A percentile compares a stretch with the other conserved stretches of the same genome.
Conservation (phyloP, 306 rosid species). For the Potentilla sterilis region DNA sequence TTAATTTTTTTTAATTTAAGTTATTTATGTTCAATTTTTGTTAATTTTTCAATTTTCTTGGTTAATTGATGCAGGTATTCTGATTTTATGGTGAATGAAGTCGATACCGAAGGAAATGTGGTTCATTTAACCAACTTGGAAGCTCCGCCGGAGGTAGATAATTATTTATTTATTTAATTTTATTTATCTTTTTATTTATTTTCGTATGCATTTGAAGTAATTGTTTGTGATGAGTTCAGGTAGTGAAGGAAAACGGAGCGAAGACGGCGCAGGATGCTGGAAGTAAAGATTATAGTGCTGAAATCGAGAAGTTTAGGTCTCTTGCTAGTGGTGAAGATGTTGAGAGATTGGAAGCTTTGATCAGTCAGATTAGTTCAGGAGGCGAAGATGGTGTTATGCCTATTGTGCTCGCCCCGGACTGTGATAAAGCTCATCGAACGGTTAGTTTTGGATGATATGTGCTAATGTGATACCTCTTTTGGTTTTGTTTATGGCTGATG, state of each 20-base stretch:
- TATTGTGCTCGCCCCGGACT: slow-evolving; percentile 66
- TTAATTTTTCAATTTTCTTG: slow-evolving; percentile 14
- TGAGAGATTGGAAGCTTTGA: slow-evolving; percentile 49
- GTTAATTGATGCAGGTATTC: slow-evolving; percentile 66
- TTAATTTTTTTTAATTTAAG: not conserved
- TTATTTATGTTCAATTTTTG: slow-evolving; percentile 1
- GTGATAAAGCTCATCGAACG: slow-evolving; percentile 79
- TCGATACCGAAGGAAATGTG: slow-evolving; percentile 67
- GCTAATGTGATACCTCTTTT: not conserved
- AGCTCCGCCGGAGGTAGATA: slow-evolving; percentile 48
- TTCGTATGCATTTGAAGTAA: not conserved
- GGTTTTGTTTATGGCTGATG: slow-evolving; percentile 13
- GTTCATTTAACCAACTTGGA: slow-evolving; percentile 67
- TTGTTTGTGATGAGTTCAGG: slow-evolving; percentile 35
- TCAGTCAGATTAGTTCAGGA: slow-evolving; percentile 56
- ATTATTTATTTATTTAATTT: not conserved
- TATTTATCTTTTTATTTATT: not conserved
- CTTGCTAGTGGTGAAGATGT: slow-evolving; percentile 70
- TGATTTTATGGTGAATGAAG: slow-evolving; percentile 92
- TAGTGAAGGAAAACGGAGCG: slow-evolving; percentile 39
- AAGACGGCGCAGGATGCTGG: slow-evolving; percentile 18
- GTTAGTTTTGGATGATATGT: slow-evolving; percentile 40
- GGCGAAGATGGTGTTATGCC: slow-evolving; percentile 50
- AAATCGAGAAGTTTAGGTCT: slow-evolving; percentile 64
- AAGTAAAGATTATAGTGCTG: slow-evolving; percentile 54